Percentiles rank a stretch among this genome's conserved stretches.
Evolutionary conservation across 371 early-diverging fungal species (phyloP).

Genomic region (Apophysomyces trapeziformis): DNA sequence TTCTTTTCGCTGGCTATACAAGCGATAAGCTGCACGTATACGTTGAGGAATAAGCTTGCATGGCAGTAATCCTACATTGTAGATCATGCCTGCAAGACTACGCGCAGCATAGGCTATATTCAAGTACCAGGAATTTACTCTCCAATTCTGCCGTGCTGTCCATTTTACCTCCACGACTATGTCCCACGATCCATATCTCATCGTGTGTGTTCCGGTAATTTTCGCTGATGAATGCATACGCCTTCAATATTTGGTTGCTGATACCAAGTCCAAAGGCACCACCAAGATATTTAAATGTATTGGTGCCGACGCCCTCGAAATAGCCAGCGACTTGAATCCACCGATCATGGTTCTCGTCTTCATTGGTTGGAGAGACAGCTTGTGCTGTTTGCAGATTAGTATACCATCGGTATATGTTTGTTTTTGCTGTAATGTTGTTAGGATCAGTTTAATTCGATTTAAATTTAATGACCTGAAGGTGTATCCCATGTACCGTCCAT

Average conservation of each 20-base stretch:
- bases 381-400: constrained; percentile 14
- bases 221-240: constrained; percentile 34
- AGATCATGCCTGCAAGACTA: constrained; percentile 43
- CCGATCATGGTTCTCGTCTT: background rate
- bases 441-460: background rate
- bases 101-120: constrained; percentile 41
- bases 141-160: background rate
- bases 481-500: constrained; percentile 51
- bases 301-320: constrained; percentile 35
- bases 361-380: background rate
- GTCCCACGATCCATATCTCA: constrained; percentile 44
- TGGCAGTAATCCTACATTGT: constrained; percentile 44
- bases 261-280: constrained; percentile 45
- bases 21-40: constrained; percentile 25
- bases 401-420: constrained; percentile 36
- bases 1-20: constrained; percentile 27
- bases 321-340: constrained; percentile 34
- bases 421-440: constrained; percentile 25
- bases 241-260: constrained; percentile 33
- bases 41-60: constrained; percentile 15
- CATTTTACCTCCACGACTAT: constrained; percentile 41
- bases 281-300: constrained; percentile 22
- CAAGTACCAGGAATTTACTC: background rate
- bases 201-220: constrained; percentile 30
- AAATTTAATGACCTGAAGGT: constrained; percentile 30